These are phyloP conservation scores for Lactifluus pinguis DNA, from an alignment of 768 basidiomycete genomes.

Conservation along the genomic window DNA sequence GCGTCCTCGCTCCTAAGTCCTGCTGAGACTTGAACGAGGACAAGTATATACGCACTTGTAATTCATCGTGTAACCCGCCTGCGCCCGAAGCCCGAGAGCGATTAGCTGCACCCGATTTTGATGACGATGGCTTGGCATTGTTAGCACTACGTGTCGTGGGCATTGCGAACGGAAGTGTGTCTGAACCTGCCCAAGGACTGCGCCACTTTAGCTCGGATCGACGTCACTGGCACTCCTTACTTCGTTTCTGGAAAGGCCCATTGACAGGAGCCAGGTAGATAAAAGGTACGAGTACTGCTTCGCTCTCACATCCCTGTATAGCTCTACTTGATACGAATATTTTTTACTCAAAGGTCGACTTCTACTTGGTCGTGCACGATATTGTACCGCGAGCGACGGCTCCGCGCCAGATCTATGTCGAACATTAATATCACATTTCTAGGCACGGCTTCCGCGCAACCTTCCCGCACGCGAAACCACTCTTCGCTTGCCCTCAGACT, in stretches of 20 bases:
- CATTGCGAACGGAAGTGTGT: neutral
- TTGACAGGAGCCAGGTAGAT: too few relatives aligned
- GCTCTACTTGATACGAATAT: too few relatives aligned
- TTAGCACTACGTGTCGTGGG: constrained; percentile 9
- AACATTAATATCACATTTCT: constrained; percentile 58
- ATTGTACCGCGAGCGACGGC: neutral
- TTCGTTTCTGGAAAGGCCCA: too few relatives aligned
- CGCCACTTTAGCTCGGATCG: too few relatives aligned
- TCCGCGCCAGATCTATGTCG: neutral
- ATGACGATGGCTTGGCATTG: neutral
- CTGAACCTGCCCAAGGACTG: neutral
- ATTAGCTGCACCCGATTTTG: neutral
- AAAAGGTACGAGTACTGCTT: too few relatives aligned
- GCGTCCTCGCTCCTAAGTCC: neutral
- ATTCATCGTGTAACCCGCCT: neutral
- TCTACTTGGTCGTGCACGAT: neutral
- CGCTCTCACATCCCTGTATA: too few relatives aligned
- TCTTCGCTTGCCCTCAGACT: constrained; percentile 63
- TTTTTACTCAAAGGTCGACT: too few relatives aligned
- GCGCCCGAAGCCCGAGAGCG: neutral
- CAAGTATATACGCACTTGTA: neutral
- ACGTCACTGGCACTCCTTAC: too few relatives aligned
- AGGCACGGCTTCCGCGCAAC: constrained; percentile 75
- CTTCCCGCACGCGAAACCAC: constrained; percentile 70
- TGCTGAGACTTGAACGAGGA: neutral